Evolutionary conservation across 495 filamentous ascomycete genomes (phyloP).

Genomic region (Talaromyces liani): DNA sequence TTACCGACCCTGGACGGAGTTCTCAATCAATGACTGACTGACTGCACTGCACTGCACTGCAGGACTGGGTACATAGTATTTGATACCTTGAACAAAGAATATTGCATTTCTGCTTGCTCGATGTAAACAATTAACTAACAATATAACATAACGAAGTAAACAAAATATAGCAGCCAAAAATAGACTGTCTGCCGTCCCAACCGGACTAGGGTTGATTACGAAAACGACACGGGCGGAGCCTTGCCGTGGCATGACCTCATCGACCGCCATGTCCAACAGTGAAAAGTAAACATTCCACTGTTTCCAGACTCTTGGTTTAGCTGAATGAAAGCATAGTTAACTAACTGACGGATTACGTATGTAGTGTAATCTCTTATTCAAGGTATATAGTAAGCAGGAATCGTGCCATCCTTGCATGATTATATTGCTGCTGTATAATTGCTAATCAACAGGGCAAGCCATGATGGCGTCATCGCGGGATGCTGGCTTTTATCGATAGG

Average conservation of each 20-base stretch:
- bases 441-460: neutral
- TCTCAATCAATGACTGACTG: neutral
- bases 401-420: neutral
- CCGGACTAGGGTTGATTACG: neutral
- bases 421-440: neutral
- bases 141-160: neutral
- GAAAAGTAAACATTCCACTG: neutral
- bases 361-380: neutral
- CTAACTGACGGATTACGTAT: too few species aligned
- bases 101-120: neutral
- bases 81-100: conserved; percentile 8
- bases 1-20: neutral
- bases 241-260: neutral
- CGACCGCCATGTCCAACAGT: neutral
- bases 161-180: neutral
- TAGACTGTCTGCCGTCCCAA: neutral
- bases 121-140: neutral
- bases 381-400: neutral
- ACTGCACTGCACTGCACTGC: neutral
- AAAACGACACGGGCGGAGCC: neutral
- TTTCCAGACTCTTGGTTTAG: neutral
- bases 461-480: neutral
- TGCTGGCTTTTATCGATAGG: neutral
- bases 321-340: too few species aligned
- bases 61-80: conserved; percentile 2